Conservation (phyloP, 2,329 filamentous ascomycete genomes). For the Akanthomyces dipterigenus region DNA sequence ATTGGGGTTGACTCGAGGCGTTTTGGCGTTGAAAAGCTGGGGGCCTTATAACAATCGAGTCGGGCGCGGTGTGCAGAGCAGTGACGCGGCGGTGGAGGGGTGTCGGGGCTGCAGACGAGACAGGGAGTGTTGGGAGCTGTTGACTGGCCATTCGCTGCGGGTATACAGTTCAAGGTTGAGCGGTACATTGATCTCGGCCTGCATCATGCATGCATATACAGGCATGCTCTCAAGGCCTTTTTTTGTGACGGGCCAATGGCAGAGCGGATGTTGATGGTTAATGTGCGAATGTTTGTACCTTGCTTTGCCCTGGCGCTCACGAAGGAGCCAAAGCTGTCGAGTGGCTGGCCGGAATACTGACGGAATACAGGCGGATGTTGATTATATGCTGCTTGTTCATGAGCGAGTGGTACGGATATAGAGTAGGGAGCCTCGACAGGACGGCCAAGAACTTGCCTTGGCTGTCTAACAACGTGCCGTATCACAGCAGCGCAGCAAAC, state of each 20-base stretch:
- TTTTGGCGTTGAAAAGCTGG: too few relatives aligned
- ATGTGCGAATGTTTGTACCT: neutral
- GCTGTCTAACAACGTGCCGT: neutral
- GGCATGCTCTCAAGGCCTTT: constrained; percentile 1
- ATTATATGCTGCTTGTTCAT: neutral
- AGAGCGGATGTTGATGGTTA: neutral
- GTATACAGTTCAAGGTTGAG: neutral
- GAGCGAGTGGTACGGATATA: neutral
- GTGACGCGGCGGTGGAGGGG: neutral
- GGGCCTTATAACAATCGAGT: constrained; percentile 3
- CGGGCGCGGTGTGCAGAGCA: constrained; percentile 3
- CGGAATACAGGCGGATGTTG: neutral
- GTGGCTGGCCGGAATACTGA: neutral
- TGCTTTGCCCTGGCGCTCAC: neutral
- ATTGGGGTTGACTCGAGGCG: constrained; percentile 5
- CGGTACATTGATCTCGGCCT: neutral
- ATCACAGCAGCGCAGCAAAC: neutral
- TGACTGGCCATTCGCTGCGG: neutral
- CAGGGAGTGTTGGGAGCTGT: neutral
- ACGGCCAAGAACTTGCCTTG: neutral
- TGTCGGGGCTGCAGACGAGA: neutral
- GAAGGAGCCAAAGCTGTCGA: neutral
- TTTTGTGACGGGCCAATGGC: neutral
- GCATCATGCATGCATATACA: constrained; percentile 1
- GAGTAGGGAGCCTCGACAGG: neutral